These are phyloP conservation scores for Neurospora africana DNA, from an alignment of 495 filamentous ascomycete species.

Conservation along the genomic window DNA sequence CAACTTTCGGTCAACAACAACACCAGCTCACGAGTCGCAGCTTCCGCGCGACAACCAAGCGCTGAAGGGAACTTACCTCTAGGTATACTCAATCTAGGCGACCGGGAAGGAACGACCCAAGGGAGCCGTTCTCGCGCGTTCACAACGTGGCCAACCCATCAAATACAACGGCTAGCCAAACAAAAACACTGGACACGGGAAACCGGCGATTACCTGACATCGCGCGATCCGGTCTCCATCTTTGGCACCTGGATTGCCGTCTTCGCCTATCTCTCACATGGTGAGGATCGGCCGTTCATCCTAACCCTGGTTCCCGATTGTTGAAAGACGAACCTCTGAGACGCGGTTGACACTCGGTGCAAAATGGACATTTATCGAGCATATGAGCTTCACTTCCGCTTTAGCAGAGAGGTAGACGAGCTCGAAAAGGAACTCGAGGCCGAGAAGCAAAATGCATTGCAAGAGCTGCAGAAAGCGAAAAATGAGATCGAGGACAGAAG, in stretches of 20 bases:
- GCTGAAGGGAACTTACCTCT: background rate
- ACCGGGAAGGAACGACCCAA: background rate
- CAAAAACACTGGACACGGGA: background rate
- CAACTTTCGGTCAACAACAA: background rate
- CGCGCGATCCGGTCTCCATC: background rate
- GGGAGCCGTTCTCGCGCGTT: background rate
- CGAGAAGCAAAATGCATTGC: background rate
- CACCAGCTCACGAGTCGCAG: background rate
- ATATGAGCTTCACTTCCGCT: background rate
- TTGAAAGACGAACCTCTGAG: background rate
- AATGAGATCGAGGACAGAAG: background rate
- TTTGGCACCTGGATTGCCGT: background rate
- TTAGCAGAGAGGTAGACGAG: background rate
- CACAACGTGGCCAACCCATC: background rate
- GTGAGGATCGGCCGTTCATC: background rate
- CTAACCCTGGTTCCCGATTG: background rate
- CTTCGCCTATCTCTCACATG: background rate
- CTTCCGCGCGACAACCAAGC: background rate
- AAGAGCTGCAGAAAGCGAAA: background rate
- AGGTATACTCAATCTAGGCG: background rate
- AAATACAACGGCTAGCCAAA: background rate
- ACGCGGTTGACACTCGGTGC: background rate
- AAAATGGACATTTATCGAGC: background rate
- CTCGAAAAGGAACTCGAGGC: background rate
- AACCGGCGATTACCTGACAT: background rate